A percentile compares a stretch with the other conserved stretches of the same genome.
These are phyloP conservation scores for Cryptococcus maquisensis DNA, from an alignment of 1,284 basidiomycete species.

Conservation along the genomic window DNA sequence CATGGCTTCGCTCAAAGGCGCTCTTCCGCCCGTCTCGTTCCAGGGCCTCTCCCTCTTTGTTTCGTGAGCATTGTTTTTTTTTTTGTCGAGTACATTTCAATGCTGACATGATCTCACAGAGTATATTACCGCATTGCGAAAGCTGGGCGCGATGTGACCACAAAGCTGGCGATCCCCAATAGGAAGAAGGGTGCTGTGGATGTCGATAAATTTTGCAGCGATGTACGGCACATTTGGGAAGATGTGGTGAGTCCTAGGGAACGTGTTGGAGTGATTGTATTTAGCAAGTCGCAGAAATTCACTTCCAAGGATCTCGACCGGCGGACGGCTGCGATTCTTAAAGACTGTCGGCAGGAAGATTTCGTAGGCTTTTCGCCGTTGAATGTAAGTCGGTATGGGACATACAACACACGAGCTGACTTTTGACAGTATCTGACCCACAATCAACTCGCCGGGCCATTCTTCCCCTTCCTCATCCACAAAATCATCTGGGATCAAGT, in stretches of 20 bases:
- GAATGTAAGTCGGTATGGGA: conserved; percentile 18
- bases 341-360: conserved; percentile 9
- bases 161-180: conserved; percentile 15
- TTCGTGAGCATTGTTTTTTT: conserved; percentile 6
- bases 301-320: conserved; percentile 15
- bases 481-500: conserved; percentile 24
- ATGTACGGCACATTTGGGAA: conserved; percentile 18
- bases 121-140: conserved; percentile 19
- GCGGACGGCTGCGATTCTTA: conserved; percentile 8
- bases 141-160: conserved; percentile 20
- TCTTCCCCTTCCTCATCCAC: conserved; percentile 31
- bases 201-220: conserved; percentile 19
- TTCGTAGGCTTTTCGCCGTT: conserved; percentile 35
- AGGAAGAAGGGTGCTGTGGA: conserved; percentile 24
- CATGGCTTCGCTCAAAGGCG: conserved; percentile 16
- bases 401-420: not conserved
- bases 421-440: conserved; percentile 18
- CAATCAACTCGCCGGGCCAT: conserved; percentile 22
- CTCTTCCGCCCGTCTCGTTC: conserved; percentile 15
- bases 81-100: not conserved
- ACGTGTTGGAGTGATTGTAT: not conserved
- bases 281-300: conserved; percentile 1
- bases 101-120: not conserved
- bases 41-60: conserved; percentile 25
- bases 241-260: conserved; percentile 18